A percentile compares a stretch with the other conserved stretches of the same genome.
These are phyloP conservation scores for Ophiostoma fasciatum DNA, from an alignment of 2,329 filamentous ascomycete species.

Conservation along the genomic window DNA sequence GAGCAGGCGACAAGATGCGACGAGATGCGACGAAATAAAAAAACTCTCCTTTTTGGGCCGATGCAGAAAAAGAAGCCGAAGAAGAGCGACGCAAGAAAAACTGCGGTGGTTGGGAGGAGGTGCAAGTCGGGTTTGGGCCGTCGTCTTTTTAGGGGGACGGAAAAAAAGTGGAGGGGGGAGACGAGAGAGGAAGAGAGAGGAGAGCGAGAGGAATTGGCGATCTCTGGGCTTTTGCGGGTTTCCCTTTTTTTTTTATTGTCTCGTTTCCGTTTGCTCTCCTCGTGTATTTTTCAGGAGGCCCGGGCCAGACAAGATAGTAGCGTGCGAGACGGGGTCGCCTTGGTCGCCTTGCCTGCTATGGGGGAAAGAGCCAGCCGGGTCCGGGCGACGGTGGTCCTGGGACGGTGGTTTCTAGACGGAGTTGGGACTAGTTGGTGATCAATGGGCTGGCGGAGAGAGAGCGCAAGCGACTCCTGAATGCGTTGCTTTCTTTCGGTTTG, in stretches of 20 bases:
- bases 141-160: background rate
- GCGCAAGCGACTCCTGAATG: too few species aligned
- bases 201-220: conserved; percentile 6
- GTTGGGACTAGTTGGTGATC: conserved; percentile 13
- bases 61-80: conserved; percentile 1
- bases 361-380: conserved; percentile 11
- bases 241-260: conserved; percentile 8
- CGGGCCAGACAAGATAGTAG: conserved; percentile 8
- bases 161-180: conserved; percentile 7
- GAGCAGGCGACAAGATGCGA: background rate
- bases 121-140: conserved; percentile 3
- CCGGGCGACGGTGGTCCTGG: conserved; percentile 8
- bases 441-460: conserved; percentile 4
- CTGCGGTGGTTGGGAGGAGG: conserved; percentile 9
- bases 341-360: too few species aligned
- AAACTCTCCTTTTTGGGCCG: too few species aligned
- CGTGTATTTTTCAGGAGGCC: conserved; percentile 1
- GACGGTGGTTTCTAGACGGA: conserved; percentile 8
- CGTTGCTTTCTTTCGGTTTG: too few species aligned
- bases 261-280: background rate
- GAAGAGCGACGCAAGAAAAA: conserved; percentile 3
- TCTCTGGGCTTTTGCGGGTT: conserved; percentile 4
- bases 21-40: background rate
- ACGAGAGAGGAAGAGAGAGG: background rate
- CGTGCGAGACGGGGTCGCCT: too few species aligned